phyloP scores from a whole-genome alignment of 768 basidiomycete genomes.

The Leccinum sublutescens region DNA sequence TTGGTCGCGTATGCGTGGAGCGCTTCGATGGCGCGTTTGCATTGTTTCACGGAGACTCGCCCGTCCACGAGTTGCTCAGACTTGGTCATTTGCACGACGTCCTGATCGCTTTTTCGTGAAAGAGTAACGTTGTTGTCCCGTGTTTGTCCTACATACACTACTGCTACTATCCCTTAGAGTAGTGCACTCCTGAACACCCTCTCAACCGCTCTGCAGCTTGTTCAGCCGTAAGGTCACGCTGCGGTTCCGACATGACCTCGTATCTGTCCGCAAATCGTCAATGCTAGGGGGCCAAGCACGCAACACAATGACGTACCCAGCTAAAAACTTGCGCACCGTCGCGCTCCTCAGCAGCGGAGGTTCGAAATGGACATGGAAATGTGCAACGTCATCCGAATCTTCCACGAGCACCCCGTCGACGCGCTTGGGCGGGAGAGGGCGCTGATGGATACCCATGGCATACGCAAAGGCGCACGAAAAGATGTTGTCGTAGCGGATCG shows the following conservation, averaged over 20 bases:
- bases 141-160: conserved; percentile 14
- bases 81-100: conserved; percentile 38
- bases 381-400: conserved; percentile 58
- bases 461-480: conserved; percentile 89
- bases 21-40: conserved; percentile 74
- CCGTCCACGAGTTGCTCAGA: conserved; percentile 62
- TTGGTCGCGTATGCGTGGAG: conserved; percentile 70
- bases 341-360: conserved; percentile 84
- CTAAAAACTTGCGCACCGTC: conserved; percentile 83
- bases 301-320: conserved; percentile 60
- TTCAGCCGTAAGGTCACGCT: conserved; percentile 87
- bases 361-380: conserved; percentile 84
- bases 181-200: conserved; percentile 58
- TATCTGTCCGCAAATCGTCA: conserved; percentile 47
- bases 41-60: conserved; percentile 70
- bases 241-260: conserved; percentile 88
- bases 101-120: neutral
- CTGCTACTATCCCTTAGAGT: conserved; percentile 24
- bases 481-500: conserved; percentile 72
- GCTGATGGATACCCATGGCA: conserved; percentile 93
- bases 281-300: neutral
- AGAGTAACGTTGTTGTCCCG: conserved; percentile 10
- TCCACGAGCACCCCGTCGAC: conserved; percentile 28
- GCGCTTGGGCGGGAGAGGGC: conserved; percentile 50
- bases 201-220: conserved; percentile 74